Evolutionary conservation across 768 basidiomycete species (phyloP).

Genomic region (Podaxis rugospora): DNA sequence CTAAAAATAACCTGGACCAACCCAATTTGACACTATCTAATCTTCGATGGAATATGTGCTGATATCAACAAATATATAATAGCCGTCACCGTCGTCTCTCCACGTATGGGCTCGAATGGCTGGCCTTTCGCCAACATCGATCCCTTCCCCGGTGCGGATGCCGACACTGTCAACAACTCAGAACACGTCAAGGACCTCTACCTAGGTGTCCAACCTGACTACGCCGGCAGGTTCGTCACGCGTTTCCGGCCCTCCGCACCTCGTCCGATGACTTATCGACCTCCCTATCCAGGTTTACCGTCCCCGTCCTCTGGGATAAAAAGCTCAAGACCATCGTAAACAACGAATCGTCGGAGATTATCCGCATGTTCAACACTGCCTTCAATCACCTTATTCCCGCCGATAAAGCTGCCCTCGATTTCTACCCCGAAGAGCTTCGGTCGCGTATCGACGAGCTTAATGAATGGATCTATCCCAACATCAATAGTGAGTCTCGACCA

Average conservation of each 20-base stretch:
- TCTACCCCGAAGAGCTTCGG: constrained; percentile 73
- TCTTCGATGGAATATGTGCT: constrained; percentile 3
- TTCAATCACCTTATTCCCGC: constrained; percentile 72
- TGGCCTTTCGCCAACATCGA: constrained; percentile 83
- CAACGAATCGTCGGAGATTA: constrained; percentile 94
- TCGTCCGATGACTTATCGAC: not conserved
- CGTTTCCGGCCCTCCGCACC: not conserved
- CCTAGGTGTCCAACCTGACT: constrained; percentile 66
- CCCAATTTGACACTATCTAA: not conserved
- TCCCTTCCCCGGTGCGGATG: constrained; percentile 66
- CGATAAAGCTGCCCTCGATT: constrained; percentile 62
- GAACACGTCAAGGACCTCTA: constrained; percentile 85
- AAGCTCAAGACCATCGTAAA: constrained; percentile 85
- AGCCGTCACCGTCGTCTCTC: constrained; percentile 83
- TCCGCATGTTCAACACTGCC: constrained; percentile 85
- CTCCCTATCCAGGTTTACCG: constrained; percentile 58
- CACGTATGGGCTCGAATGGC: constrained; percentile 76
- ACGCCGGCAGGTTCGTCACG: constrained; percentile 54
- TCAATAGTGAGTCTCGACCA: constrained; percentile 60
- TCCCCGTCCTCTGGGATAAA: constrained; percentile 92
- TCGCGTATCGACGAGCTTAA: constrained; percentile 82
- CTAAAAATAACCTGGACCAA: not conserved
- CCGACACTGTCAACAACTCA: constrained; percentile 67
- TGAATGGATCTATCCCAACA: constrained; percentile 79
- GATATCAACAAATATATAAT: not conserved